These are phyloP conservation scores for Aspergillus spinulosporus DNA, from an alignment of 2,329 filamentous ascomycete species.

Conservation along the genomic window DNA sequence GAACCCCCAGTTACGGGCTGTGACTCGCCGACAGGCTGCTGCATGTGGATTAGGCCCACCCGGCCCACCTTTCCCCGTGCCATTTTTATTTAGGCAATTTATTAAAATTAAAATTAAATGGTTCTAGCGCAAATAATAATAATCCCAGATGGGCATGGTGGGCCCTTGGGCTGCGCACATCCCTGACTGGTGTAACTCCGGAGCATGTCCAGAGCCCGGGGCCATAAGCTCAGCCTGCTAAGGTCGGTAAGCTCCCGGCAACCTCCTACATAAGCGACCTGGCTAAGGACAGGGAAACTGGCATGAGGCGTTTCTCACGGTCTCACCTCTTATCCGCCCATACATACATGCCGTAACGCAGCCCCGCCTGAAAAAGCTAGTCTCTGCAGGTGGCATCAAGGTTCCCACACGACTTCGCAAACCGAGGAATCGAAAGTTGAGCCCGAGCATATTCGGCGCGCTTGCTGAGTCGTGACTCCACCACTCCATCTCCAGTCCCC, in stretches of 20 bases:
- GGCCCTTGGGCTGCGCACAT: conserved; percentile 19
- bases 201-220: conserved; percentile 9
- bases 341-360: conserved; percentile 18
- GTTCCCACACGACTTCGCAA: not conserved
- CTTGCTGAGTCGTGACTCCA: conserved; percentile 13
- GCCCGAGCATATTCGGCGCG: conserved; percentile 15
- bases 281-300: conserved; percentile 16
- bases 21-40: conserved; percentile 30
- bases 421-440: not conserved
- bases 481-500: not conserved
- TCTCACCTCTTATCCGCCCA: conserved; percentile 22
- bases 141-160: conserved; percentile 21
- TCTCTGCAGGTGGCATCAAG: not conserved
- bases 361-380: conserved; percentile 11
- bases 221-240: conserved; percentile 27
- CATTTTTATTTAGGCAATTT: conserved; percentile 20
- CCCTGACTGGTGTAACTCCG: conserved; percentile 24
- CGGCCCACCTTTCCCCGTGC: conserved; percentile 27
- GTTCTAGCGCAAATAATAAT: conserved; percentile 23
- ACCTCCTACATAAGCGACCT: not conserved
- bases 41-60: conserved; percentile 25
- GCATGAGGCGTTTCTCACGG: conserved; percentile 25
- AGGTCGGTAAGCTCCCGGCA: conserved; percentile 26
- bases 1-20: conserved; percentile 31
- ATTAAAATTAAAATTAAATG: conserved; percentile 11